Evolutionary conservation across 768 basidiomycete species (phyloP), one percentile per base, ranked within the genome.

Genomic region (Auriscalpium microsporum): DNA sequence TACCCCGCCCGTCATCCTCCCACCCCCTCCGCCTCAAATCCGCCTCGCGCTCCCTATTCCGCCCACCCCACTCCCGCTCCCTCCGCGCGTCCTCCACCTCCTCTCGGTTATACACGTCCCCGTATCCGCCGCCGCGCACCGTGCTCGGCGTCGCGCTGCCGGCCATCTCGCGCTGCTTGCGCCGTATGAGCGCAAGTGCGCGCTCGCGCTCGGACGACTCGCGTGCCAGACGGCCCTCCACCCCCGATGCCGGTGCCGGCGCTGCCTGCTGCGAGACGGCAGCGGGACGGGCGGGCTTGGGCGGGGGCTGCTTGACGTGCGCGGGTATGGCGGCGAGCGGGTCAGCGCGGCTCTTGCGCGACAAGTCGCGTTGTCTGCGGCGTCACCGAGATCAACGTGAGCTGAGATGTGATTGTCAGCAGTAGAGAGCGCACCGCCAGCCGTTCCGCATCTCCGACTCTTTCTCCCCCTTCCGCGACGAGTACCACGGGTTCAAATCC

Each of bases 401-500:
- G 36, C n/a, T 36, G 45, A 50, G 33, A 16, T 9, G 23, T 10
- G 8, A 17, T 8, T 19, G 34, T 11, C 10, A 19, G 1, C 14
- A 35, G 10, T 34, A 8, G 13, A 40, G 14, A 7, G 55, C 67
- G 11, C 48, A 68, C 69, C 62, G 53, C 49, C 57, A 60, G 21
- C 65, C 67, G 5, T 64, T 67, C 11, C 68, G 61, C 14, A 52
- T 52, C 28, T 58, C 54, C 34, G 57, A 53, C 40, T 62, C 63
- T 21, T 57, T 52, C 17, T 48, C 49, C 16, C 50, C 45, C 52
- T 69, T 17, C 13, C 33, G 50, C 11, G 53, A 9, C 0, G 70
- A 69, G 66, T 93, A 93, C 90, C 90, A 93, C 6, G 90, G 89
- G 21, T 81, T 83, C 10, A 90, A 78, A 58, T 93, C 90, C 62